Evolutionary conservation across 2,329 filamentous ascomycete genomes (phyloP).

Genomic region (Fusarium virguliforme): DNA sequence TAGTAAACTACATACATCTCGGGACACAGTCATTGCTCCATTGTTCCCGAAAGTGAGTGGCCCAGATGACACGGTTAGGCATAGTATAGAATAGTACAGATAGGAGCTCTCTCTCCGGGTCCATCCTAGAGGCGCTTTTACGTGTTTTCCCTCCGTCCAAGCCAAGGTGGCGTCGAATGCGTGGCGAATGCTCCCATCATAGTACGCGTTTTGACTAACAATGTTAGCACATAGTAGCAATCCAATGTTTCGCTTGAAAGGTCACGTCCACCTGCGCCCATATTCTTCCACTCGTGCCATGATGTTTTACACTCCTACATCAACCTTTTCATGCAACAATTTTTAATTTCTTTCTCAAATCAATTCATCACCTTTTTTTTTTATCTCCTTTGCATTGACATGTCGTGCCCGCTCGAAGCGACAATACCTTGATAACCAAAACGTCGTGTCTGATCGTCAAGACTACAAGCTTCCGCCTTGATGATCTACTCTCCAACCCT

Average conservation of each 20-base stretch:
- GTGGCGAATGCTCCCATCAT: conserved; percentile 33
- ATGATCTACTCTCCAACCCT: conserved; percentile 33
- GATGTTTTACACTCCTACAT: conserved; percentile 15
- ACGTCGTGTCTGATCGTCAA: conserved; percentile 16
- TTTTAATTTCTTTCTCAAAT: not conserved
- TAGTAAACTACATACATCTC: not conserved
- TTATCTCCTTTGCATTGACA: conserved; percentile 33
- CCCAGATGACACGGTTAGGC: no score
- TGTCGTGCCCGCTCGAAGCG: conserved; percentile 19
- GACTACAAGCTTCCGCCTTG: conserved; percentile 37
- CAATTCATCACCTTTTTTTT: not conserved
- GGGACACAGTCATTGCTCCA: not conserved
- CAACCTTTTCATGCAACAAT: conserved; percentile 30
- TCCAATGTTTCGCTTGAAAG: conserved; percentile 31
- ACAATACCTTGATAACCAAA: not conserved
- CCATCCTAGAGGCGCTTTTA: no score
- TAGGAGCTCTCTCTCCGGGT: no score
- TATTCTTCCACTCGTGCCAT: conserved; percentile 40
- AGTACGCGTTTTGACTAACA: no score
- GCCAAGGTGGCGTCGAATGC: conserved; percentile 28
- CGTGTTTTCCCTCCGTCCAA: not conserved
- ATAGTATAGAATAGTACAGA: no score
- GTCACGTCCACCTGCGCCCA: conserved; percentile 39
- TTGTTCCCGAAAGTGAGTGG: no score
- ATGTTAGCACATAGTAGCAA: no score